Evolutionary conservation across 2,329 filamentous ascomycete genomes (phyloP).

Genomic region (Orbilia blumenaviensis): DNA sequence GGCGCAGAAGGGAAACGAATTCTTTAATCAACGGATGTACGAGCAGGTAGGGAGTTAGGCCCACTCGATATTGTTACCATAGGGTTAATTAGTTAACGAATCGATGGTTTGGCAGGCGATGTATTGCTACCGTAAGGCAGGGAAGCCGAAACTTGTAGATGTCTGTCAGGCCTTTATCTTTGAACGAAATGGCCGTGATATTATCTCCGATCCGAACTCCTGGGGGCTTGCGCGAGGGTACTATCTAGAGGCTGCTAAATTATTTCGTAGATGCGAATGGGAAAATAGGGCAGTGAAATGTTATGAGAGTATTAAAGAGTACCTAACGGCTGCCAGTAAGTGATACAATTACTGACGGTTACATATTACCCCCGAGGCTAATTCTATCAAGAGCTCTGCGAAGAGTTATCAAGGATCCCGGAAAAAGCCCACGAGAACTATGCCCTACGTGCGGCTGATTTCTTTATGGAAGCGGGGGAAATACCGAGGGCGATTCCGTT

Average conservation of each 20-base stretch:
- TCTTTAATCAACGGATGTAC: constrained; percentile 15
- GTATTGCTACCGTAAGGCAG: constrained; percentile 16
- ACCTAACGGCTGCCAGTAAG: constrained; percentile 4
- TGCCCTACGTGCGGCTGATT: background rate
- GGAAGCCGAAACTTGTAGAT: background rate
- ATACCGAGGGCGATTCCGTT: background rate
- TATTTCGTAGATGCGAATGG: background rate
- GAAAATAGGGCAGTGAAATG: constrained; percentile 17
- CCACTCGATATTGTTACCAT: no score
- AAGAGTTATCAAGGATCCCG: background rate
- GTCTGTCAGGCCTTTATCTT: background rate
- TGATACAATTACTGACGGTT: background rate
- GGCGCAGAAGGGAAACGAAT: constrained; percentile 17
- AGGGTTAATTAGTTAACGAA: background rate
- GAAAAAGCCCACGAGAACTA: background rate
- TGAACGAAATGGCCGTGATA: constrained; percentile 17
- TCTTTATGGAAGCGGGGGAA: background rate
- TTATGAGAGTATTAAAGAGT: constrained; percentile 26
- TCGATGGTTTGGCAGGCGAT: background rate
- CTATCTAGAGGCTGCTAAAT: constrained; percentile 10
- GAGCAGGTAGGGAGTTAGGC: background rate
- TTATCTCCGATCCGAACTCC: constrained; percentile 11
- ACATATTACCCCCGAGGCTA: background rate
- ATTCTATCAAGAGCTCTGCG: constrained; percentile 4
- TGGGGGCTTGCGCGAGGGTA: background rate